A percentile compares a stretch with the other conserved stretches of the same genome.
Conservation (phyloP, 306 rosid species). For the Acacia crassicarpa region DNA sequence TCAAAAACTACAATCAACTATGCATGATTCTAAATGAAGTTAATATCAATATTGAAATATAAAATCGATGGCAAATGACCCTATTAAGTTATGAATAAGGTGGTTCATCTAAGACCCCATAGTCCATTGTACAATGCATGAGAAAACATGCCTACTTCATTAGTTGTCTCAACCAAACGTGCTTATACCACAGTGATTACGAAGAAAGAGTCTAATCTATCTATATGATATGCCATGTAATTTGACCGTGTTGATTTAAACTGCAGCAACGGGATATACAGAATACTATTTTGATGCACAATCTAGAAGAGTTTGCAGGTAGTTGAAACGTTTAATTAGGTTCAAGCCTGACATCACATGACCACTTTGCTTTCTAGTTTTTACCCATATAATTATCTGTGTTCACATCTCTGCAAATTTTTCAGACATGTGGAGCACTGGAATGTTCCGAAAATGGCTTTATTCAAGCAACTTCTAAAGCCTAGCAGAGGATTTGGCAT, state of each 20-base stretch:
- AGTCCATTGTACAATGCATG: not conserved
- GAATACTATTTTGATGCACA: slow-evolving; percentile 76
- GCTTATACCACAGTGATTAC: slow-evolving; percentile 1
- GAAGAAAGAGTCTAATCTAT: not conserved
- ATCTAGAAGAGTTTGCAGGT: slow-evolving; percentile 93
- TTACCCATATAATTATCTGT: slow-evolving; percentile 13
- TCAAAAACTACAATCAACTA: not conserved
- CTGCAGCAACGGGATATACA: slow-evolving; percentile 95
- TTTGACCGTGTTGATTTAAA: slow-evolving; percentile 22
- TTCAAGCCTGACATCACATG: not conserved
- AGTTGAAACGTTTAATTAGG: slow-evolving; percentile 29
- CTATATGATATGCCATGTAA: not conserved
- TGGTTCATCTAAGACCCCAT: too few species aligned
- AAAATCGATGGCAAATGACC: too few species aligned
- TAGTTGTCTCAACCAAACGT: slow-evolving; percentile 1
- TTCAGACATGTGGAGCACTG: slow-evolving; percentile 91
- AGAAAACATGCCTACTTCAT: not conserved
- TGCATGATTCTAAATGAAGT: not conserved
- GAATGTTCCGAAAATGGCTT: slow-evolving; percentile 93
- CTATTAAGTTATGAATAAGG: too few species aligned
- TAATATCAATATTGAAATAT: too few species aligned
- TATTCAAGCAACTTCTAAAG: slow-evolving; percentile 79
- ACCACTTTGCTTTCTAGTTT: not conserved
- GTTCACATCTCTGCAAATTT: slow-evolving; percentile 8
- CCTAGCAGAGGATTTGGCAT: slow-evolving; percentile 66